Percentiles rank a stretch among this genome's conserved stretches.
phyloP scores from a whole-genome alignment of 345 rosid genomes.

The Noccaea bulbosa region DNA sequence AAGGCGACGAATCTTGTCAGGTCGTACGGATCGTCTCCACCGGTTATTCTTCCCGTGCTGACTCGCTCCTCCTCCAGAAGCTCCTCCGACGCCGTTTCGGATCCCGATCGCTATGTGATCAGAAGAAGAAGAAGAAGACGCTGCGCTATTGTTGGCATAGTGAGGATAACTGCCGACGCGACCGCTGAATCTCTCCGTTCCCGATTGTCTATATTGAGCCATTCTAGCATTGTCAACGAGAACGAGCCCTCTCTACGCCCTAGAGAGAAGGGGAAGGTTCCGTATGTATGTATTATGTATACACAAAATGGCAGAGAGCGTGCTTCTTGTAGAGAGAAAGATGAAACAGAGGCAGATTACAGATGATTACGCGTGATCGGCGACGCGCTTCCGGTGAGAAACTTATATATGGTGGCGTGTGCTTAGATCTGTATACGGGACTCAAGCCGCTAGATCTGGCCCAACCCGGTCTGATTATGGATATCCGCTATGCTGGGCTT shows the following conservation, averaged over 20 bases:
- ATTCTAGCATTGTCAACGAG: conserved; percentile 54
- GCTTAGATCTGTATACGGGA: conserved; percentile 17
- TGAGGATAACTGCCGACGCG: conserved; percentile 36
- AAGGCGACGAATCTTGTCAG: conserved; percentile 57
- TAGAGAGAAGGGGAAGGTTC: background rate
- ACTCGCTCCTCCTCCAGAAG: conserved; percentile 27
- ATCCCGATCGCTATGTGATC: conserved; percentile 71
- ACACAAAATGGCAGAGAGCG: background rate
- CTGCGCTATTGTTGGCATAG: conserved; percentile 51
- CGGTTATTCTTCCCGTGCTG: conserved; percentile 59
- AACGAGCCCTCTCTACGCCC: conserved; percentile 23
- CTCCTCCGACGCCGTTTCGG: conserved; percentile 46
- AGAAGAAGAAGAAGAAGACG: conserved; percentile 40
- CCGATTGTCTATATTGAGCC: conserved; percentile 95
- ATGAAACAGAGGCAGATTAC: conserved; percentile 2
- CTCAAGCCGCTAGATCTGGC: conserved; percentile 24
- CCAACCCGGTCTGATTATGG: conserved; percentile 26
- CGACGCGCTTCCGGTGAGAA: conserved; percentile 40
- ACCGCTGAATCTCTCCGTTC: conserved; percentile 53
- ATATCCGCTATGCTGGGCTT: background rate
- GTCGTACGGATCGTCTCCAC: conserved; percentile 64
- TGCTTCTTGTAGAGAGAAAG: background rate
- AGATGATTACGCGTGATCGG: conserved; percentile 38
- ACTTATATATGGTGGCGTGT: background rate
- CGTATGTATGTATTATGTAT: conserved; percentile 8